Evolutionary conservation across 305 asterid species (phyloP).

Genomic region (Fraxinus floribunda): DNA sequence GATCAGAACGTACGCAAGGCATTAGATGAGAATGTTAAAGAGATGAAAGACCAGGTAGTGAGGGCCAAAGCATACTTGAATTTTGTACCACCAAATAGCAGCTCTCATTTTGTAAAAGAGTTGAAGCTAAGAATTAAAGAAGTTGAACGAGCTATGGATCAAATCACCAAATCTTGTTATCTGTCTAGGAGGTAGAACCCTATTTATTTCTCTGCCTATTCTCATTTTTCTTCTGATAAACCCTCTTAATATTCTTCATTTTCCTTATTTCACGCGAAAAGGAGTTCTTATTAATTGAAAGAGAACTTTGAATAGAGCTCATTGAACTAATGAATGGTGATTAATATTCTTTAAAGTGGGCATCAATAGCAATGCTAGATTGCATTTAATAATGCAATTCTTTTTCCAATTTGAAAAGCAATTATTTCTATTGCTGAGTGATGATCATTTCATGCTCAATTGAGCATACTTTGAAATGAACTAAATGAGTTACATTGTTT

Average conservation of each 20-base stretch:
- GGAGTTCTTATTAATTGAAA: not conserved
- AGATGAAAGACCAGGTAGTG: slow-evolving; percentile 82
- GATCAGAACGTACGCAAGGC: slow-evolving; percentile 35
- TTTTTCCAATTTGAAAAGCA: slow-evolving; percentile 5
- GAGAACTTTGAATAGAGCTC: not conserved
- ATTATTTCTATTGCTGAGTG: not conserved
- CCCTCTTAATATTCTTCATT: not conserved
- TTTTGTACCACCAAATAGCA: slow-evolving; percentile 63
- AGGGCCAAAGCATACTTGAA: slow-evolving; percentile 71
- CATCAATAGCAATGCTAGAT: slow-evolving; percentile 10
- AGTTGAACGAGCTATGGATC: slow-evolving; percentile 61
- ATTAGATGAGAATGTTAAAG: slow-evolving; percentile 61
- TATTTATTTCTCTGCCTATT: not conserved
- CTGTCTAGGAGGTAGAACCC: slow-evolving; percentile 57
- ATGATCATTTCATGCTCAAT: not conserved
- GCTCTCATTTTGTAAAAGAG: slow-evolving; percentile 75
- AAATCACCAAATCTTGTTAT: slow-evolving; percentile 55
- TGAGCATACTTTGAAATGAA: not conserved
- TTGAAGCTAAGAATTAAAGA: slow-evolving; percentile 80
- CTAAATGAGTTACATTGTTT: not conserved
- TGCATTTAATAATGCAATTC: not conserved
- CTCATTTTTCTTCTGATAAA: not conserved
- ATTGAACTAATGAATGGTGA: not conserved
- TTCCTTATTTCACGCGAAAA: not conserved
- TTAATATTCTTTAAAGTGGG: not conserved